Evolutionary conservation across 2,329 filamentous ascomycete genomes (phyloP), one percentile per base, ranked within the genome.

Genomic region (Diaporthe eres): DNA sequence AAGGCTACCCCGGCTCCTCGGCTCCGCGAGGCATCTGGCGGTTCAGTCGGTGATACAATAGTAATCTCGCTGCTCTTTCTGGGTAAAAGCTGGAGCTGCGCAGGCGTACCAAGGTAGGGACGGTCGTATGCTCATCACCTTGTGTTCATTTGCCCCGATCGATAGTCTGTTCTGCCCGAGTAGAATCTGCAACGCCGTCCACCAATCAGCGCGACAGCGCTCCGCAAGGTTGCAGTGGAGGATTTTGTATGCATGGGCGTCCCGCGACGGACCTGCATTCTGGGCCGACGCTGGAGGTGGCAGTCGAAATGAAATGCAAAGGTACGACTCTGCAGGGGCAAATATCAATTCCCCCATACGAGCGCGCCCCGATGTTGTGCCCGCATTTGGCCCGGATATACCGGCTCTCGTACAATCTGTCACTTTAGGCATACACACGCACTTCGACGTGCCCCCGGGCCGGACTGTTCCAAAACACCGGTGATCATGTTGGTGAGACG

Each of bases 211-310:
- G 37, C 22, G 7, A 6, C 13, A 1, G 19, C 2, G 4, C 65
- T 53, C 65, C n/a, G 65, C 65, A 28, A 15, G 65, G 65, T 55
- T 55, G 65, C 65, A 70, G n/a, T 70, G 65, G 42, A 70, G 65
- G 65, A 70, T 70, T 70, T 39, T 39, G 65, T 10, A n/a, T 70
- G 65, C 65, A 70, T 55, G 13, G 61, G 49, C 31, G 47, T 47
- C 47, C 47, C 65, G 65, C 65, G 31, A n/a, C 65, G 65, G 65
- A 68, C 63, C 63, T 68, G 65, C 65, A 51, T 68, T 37, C 47
- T 53, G 47, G 39, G 49, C 65, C 65, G 47, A 68, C 19, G 31
- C 65, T 68, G 31, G 34, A 39, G 65, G 34, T 53, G 31, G 31
- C n/a, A 25, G 47, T 37, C 60, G 10, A 63, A 28, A 63, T 63